These are phyloP conservation scores for Pseudovirgaria hyperparasitica DNA, from an alignment of 2,329 filamentous ascomycete species.

Conservation along the genomic window DNA sequence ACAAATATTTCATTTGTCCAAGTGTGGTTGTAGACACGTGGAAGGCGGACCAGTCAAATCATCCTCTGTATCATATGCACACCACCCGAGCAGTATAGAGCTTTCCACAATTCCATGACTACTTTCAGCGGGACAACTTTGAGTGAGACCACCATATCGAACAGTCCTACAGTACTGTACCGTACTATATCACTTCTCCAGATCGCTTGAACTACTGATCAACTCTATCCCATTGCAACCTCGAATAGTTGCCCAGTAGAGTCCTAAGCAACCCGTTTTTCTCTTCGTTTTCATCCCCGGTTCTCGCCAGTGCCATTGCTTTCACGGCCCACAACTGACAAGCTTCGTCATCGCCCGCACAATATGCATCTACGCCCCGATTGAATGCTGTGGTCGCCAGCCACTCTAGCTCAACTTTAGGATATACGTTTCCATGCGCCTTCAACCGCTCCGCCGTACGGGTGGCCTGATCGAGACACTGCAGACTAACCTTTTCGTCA, in stretches of 20 bases:
- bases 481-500: constrained; percentile 43
- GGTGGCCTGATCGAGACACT: constrained; percentile 51
- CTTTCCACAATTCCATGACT: too few relatives aligned
- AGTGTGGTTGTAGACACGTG: too few relatives aligned
- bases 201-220: too few relatives aligned
- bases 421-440: constrained; percentile 39
- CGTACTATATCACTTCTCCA: constrained; percentile 1
- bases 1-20: too few relatives aligned
- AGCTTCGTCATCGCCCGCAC: constrained; percentile 38
- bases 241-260: constrained; percentile 35
- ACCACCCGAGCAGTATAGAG: too few relatives aligned
- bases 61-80: too few relatives aligned
- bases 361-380: constrained; percentile 54
- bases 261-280: constrained; percentile 12
- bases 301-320: constrained; percentile 49
- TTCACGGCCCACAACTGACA: constrained; percentile 51
- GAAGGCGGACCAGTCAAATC: too few relatives aligned
- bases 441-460: constrained; percentile 15
- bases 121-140: too few relatives aligned
- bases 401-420: constrained; percentile 60
- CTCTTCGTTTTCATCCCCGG: constrained; percentile 38
- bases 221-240: constrained; percentile 40
- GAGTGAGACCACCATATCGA: too few relatives aligned
- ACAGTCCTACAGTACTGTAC: too few relatives aligned
- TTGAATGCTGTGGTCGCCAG: constrained; percentile 51